Conservation (phyloP, 106 monocot species). For the Iris macrosiphon region DNA sequence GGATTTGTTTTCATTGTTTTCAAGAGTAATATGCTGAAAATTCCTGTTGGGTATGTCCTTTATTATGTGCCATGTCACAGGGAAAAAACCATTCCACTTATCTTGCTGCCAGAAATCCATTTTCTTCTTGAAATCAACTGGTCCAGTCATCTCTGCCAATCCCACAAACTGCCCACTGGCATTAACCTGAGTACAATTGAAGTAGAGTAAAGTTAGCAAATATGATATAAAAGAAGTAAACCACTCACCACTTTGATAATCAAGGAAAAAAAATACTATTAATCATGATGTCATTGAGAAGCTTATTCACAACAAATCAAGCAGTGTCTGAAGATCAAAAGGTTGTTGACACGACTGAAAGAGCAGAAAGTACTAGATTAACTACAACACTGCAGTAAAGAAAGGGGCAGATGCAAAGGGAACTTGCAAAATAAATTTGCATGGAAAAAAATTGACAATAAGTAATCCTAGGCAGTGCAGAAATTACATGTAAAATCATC, state of each 20-base stretch:
- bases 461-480: too few relatives aligned
- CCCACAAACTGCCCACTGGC: constrained; percentile 85
- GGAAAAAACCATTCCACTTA: constrained; percentile 85
- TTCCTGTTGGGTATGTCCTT: constrained; percentile 72
- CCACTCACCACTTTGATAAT: background rate
- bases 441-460: too few relatives aligned
- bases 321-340: too few relatives aligned
- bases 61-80: constrained; percentile 80
- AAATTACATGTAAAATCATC: too few relatives aligned
- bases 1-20: constrained; percentile 67
- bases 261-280: background rate
- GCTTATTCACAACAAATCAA: background rate
- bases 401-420: too few relatives aligned
- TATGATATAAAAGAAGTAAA: background rate
- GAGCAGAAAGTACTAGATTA: background rate
- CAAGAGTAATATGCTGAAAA: constrained; percentile 61
- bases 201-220: background rate
- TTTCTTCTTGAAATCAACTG: constrained; percentile 70
- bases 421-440: too few relatives aligned
- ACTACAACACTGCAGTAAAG: too few relatives aligned
- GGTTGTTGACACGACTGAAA: too few relatives aligned
- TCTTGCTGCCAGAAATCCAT: constrained; percentile 86
- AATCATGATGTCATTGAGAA: background rate
- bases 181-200: constrained; percentile 68
- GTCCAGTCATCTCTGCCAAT: constrained; percentile 87